Conservation (phyloP, 2,329 filamentous ascomycete species). For the Ilyonectria destructans region DNA sequence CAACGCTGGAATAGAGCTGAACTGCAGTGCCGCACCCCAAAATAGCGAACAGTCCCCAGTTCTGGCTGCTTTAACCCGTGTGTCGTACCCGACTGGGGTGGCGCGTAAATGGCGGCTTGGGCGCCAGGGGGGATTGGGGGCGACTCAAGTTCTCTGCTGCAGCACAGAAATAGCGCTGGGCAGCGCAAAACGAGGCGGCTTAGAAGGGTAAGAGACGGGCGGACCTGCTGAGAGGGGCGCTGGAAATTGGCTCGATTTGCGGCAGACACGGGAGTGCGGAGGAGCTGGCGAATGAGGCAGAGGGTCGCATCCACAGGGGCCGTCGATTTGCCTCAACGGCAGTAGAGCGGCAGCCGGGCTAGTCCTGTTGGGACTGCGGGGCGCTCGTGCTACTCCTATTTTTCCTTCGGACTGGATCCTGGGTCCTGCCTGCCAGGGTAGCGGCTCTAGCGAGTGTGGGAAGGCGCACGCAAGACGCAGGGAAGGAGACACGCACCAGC, state of each 20-base stretch:
- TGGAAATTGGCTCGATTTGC: background rate
- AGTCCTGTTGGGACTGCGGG: constrained; percentile 14
- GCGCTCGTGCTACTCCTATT: constrained; percentile 21
- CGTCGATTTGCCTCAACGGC: constrained; percentile 5
- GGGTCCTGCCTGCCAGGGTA: constrained; percentile 6
- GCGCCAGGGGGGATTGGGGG: background rate
- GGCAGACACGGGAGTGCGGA: background rate
- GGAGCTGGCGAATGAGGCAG: constrained; percentile 19
- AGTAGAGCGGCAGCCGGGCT: constrained; percentile 24
- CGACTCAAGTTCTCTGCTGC: background rate
- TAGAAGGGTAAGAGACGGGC: constrained; percentile 1
- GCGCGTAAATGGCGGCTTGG: constrained; percentile 12
- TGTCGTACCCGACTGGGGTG: constrained; percentile 6
- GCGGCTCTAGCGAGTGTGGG: constrained; percentile 4
- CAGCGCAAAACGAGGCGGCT: background rate
- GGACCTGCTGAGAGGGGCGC: background rate
- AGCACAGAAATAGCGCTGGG: background rate
- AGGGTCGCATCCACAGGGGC: constrained; percentile 12
- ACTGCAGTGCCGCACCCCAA: constrained; percentile 14
- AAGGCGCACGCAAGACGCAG: constrained; percentile 30
- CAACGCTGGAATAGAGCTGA: constrained; percentile 14
- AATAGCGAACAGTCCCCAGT: constrained; percentile 14
- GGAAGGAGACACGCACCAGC: constrained; percentile 23
- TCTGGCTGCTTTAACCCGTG: constrained; percentile 24
- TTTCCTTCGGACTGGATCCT: constrained; percentile 15